phyloP scores from a whole-genome alignment of 176 grass and related monocot genomes.

The Eragrostis curvula region DNA sequence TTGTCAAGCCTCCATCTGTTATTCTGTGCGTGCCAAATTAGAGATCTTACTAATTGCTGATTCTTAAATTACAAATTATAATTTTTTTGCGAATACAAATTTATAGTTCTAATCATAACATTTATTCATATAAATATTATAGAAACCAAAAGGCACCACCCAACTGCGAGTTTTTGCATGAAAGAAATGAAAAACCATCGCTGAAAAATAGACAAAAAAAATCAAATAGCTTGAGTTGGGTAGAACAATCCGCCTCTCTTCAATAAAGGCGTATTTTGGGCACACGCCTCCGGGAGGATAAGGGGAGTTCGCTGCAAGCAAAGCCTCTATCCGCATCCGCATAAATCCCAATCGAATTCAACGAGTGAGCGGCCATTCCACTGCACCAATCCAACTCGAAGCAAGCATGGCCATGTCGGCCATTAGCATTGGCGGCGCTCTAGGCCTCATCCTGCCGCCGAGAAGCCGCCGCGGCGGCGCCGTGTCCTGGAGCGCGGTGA shows the following conservation, averaged over 20 bases:
- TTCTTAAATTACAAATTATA: no score
- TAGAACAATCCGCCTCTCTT: neutral
- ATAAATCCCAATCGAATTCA: constrained; percentile 36
- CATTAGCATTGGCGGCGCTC: constrained; percentile 39
- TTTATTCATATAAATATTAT: no score
- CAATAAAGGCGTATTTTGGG: neutral
- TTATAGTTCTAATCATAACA: no score
- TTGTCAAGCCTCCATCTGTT: no score
- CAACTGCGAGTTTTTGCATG: no score
- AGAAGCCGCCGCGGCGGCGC: constrained; percentile 6
- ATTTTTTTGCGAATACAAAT: no score
- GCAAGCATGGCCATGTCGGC: constrained; percentile 55
- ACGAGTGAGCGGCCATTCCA: neutral
- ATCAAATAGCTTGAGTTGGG: neutral
- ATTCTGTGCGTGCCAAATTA: no score
- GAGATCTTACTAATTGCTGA: no score
- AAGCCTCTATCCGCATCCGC: constrained; percentile 26
- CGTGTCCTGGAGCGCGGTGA: neutral
- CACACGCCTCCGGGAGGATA: constrained; percentile 29
- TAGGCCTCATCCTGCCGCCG: constrained; percentile 33
- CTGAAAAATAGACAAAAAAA: neutral
- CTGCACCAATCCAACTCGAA: constrained; percentile 29
- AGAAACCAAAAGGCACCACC: no score
- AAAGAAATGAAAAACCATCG: no score
- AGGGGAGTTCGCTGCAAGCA: constrained; percentile 17